These are phyloP conservation scores for Athelia sp. DNA, from an alignment of 1,284 basidiomycete species.

Conservation along the genomic window DNA sequence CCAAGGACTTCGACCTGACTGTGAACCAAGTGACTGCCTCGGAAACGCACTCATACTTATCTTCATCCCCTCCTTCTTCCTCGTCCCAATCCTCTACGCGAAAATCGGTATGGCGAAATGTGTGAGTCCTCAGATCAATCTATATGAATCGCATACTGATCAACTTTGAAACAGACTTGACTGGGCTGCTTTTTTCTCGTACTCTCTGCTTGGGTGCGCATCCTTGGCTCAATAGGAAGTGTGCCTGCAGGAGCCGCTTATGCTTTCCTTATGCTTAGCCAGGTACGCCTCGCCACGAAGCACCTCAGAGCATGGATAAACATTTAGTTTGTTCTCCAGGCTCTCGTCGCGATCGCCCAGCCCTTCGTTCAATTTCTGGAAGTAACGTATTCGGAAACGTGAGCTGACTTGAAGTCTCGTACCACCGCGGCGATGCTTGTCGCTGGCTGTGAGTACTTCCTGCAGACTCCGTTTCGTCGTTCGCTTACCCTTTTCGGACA, in stretches of 20 bases:
- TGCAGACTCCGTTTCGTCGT: constrained; percentile 1
- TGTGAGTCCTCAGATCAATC: constrained; percentile 57
- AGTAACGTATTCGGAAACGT: constrained; percentile 69
- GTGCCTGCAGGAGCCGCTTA: constrained; percentile 48
- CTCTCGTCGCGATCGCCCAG: constrained; percentile 51
- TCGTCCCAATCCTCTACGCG: constrained; percentile 1
- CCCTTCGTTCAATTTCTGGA: constrained; percentile 67
- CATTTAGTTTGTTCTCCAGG: constrained; percentile 27
- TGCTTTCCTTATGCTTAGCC: constrained; percentile 61
- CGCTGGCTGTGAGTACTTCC: constrained; percentile 47
- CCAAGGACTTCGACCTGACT: constrained; percentile 54
- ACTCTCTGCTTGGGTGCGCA: constrained; percentile 59
- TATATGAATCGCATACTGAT: constrained; percentile 46
- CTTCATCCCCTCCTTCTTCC: not conserved
- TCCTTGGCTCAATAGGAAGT: constrained; percentile 54
- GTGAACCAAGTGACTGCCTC: constrained; percentile 71
- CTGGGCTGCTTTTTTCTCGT: no score
- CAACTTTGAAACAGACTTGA: no score
- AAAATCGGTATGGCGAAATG: constrained; percentile 19
- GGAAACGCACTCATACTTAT: constrained; percentile 53
- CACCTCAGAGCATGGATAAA: not conserved
- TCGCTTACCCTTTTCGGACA: constrained; percentile 17
- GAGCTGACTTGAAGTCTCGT: constrained; percentile 70
- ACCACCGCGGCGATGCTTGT: constrained; percentile 79
- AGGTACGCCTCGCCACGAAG: constrained; percentile 35